Conservation (phyloP, 106 monocot species). For the Xerophyta viscosa region DNA sequence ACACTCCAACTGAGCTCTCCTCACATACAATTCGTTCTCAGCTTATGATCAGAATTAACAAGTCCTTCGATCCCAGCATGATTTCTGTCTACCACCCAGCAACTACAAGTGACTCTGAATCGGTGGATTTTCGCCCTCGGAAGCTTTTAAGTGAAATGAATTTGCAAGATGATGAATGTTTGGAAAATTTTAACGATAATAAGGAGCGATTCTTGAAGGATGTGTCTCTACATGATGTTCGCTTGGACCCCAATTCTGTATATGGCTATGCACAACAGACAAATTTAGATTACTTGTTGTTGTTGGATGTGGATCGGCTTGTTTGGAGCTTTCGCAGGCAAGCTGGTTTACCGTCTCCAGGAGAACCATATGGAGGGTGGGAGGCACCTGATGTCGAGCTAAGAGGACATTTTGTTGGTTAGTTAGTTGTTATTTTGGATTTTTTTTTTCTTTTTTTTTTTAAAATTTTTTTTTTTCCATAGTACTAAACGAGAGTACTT, state of each 20-base stretch:
- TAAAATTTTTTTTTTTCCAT: too few species aligned
- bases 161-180: not conserved
- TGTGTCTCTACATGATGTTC: slow-evolving; percentile 72
- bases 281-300: slow-evolving; percentile 80
- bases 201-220: slow-evolving; percentile 38
- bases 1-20: not conserved
- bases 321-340: slow-evolving; percentile 82
- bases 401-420: slow-evolving; percentile 91
- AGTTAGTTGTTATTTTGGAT: too few species aligned
- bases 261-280: slow-evolving; percentile 72
- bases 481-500: too few species aligned
- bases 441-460: too few species aligned
- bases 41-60: not conserved
- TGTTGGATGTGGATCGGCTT: slow-evolving; percentile 65
- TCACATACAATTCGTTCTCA: slow-evolving; percentile 1
- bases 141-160: not conserved
- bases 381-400: slow-evolving; percentile 59
- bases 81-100: not conserved
- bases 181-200: slow-evolving; percentile 15
- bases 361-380: slow-evolving; percentile 84
- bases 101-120: not conserved
- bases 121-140: not conserved
- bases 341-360: slow-evolving; percentile 51
- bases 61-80: not conserved
- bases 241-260: slow-evolving; percentile 52